A percentile compares a stretch with the other conserved stretches of the same genome.
phyloP scores from a whole-genome alignment of 2,329 filamentous ascomycete species.

The Byssochlamys sp. region DNA sequence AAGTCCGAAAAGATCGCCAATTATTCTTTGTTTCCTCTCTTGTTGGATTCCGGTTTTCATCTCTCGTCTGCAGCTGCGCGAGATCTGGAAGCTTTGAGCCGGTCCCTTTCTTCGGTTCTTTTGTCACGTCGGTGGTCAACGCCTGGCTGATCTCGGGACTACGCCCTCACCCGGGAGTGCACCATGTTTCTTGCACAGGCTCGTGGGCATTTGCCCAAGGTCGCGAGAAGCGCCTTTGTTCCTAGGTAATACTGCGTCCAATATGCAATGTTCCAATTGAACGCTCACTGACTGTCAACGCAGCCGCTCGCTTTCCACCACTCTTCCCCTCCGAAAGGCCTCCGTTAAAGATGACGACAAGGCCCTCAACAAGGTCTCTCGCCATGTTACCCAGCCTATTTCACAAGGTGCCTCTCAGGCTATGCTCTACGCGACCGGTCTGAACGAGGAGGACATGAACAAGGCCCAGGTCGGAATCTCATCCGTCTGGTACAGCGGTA shows the following conservation, averaged over 20 bases:
- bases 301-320: slow-evolving; percentile 32
- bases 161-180: neutral
- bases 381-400: slow-evolving; percentile 86
- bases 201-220: slow-evolving; percentile 20
- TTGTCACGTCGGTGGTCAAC: neutral
- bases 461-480: slow-evolving; percentile 97
- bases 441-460: slow-evolving; percentile 77
- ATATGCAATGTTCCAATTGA: neutral
- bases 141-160: neutral
- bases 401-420: slow-evolving; percentile 96
- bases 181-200: slow-evolving; percentile 22
- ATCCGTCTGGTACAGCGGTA: slow-evolving; percentile 94
- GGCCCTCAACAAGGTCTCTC: slow-evolving; percentile 71
- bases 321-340: slow-evolving; percentile 35
- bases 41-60: neutral
- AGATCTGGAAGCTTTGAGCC: neutral
- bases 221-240: slow-evolving; percentile 14
- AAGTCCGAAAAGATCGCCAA: neutral
- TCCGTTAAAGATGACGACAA: slow-evolving; percentile 39
- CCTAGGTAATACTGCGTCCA: slow-evolving; percentile 9
- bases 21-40: neutral
- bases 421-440: slow-evolving; percentile 93
- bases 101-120: neutral
- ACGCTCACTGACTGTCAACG: neutral
- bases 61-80: neutral